A percentile compares a stretch with the other conserved stretches of the same genome.
phyloP scores from a whole-genome alignment of 2,329 filamentous ascomycete genomes.

The Chalaropsis thielavioides region DNA sequence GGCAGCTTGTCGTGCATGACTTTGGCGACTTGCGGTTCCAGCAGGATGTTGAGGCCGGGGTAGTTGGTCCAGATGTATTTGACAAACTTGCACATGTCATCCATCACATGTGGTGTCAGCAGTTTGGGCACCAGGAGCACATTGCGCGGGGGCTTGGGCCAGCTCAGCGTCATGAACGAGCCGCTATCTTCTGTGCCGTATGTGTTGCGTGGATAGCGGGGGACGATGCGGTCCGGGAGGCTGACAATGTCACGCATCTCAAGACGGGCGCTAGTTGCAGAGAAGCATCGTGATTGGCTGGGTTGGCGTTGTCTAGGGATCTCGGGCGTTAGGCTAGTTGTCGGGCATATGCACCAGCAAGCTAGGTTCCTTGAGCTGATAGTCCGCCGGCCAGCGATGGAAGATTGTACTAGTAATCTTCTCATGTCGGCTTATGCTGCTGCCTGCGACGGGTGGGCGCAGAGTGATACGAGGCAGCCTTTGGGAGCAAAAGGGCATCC shows the following conservation, averaged over 20 bases:
- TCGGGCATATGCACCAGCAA: not conserved
- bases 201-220: constrained; percentile 45
- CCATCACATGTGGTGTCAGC: constrained; percentile 37
- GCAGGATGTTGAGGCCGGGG: constrained; percentile 63
- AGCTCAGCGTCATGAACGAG: constrained; percentile 41
- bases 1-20: constrained; percentile 55
- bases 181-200: constrained; percentile 24
- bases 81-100: constrained; percentile 40
- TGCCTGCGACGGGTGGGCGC: not conserved
- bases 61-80: constrained; percentile 70
- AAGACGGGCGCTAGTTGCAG: constrained; percentile 30
- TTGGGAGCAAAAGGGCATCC: not conserved
- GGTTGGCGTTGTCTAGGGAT: not conserved
- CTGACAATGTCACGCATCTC: constrained; percentile 36
- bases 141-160: constrained; percentile 40
- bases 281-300: constrained; percentile 31
- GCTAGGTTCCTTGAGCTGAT: not conserved
- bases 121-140: constrained; percentile 46
- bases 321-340: not conserved
- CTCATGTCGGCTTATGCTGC: not conserved
- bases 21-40: constrained; percentile 62
- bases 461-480: not conserved
- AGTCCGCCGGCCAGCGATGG: not conserved
- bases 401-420: not conserved
- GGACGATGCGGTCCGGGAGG: constrained; percentile 43